phyloP scores from a whole-genome alignment of 768 basidiomycete species.

The Boletus rex-veris region DNA sequence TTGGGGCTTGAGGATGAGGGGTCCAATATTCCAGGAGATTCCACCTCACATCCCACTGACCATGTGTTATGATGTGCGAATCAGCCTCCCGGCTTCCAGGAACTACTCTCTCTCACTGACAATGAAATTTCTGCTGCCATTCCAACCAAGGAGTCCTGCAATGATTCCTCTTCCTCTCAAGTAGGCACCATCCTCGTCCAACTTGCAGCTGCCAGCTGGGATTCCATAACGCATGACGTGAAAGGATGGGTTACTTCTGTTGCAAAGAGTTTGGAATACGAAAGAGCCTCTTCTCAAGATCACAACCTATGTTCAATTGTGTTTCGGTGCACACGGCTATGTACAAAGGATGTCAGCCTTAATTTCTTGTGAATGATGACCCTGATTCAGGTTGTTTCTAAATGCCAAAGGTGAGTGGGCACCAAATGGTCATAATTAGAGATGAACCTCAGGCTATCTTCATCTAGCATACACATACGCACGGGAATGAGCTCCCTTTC shows the following conservation, averaged over 20 bases:
- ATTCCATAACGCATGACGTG: background rate
- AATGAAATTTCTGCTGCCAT: too few relatives aligned
- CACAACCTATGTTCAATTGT: background rate
- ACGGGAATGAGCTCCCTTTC: background rate
- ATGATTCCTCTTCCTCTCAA: too few relatives aligned
- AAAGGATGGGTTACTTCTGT: background rate
- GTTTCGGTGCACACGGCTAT: background rate
- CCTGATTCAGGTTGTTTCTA: background rate
- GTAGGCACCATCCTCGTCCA: background rate
- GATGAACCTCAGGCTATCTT: background rate
- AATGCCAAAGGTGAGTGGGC: background rate
- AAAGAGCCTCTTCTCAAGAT: background rate
- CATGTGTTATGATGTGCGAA: too few relatives aligned
- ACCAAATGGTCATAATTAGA: background rate
- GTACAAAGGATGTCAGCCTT: background rate
- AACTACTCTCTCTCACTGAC: too few relatives aligned
- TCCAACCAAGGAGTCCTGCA: too few relatives aligned
- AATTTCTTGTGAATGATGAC: background rate
- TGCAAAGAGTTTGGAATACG: background rate
- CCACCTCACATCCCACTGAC: too few relatives aligned
- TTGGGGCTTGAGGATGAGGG: too few relatives aligned
- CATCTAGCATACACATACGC: background rate
- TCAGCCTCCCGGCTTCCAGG: too few relatives aligned
- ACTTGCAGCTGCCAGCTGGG: background rate
- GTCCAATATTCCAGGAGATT: too few relatives aligned